phyloP scores from a whole-genome alignment of 1,284 basidiomycete species.

The Sutorius eximius region DNA sequence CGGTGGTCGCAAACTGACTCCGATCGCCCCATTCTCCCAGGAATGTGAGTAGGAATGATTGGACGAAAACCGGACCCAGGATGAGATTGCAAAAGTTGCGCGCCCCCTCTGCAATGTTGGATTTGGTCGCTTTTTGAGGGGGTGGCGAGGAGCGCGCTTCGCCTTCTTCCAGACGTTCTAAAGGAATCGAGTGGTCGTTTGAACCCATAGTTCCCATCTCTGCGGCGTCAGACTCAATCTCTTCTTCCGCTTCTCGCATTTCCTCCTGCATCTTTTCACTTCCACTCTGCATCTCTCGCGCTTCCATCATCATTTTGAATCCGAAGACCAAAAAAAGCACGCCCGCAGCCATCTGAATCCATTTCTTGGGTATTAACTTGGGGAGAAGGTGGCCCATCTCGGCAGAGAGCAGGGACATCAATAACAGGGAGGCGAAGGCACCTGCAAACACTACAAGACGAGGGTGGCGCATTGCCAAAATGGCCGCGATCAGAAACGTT shows the following conservation, averaged over 20 bases:
- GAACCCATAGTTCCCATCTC: slow-evolving; percentile 35
- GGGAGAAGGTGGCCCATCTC: slow-evolving; percentile 85
- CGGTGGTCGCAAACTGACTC: slow-evolving; percentile 97
- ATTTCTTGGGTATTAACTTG: slow-evolving; percentile 75
- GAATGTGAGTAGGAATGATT: slow-evolving; percentile 94
- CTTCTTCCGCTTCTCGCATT: slow-evolving; percentile 89
- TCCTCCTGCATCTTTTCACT: slow-evolving; percentile 86
- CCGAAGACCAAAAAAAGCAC: slow-evolving; percentile 87
- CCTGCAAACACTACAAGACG: slow-evolving; percentile 86
- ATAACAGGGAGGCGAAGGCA: slow-evolving; percentile 82
- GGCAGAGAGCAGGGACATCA: slow-evolving; percentile 93
- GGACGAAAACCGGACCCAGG: slow-evolving; percentile 92
- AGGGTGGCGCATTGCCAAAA: slow-evolving; percentile 94
- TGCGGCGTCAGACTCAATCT: slow-evolving; percentile 74
- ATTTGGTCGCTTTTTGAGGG: slow-evolving; percentile 9
- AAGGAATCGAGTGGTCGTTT: slow-evolving; percentile 48
- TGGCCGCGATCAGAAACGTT: slow-evolving; percentile 96
- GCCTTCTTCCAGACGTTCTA: slow-evolving; percentile 66
- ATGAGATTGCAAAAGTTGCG: slow-evolving; percentile 83
- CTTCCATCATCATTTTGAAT: slow-evolving; percentile 82
- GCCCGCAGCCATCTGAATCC: slow-evolving; percentile 80
- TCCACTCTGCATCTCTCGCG: slow-evolving; percentile 70
- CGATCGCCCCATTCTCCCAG: slow-evolving; percentile 98
- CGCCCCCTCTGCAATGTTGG: slow-evolving; percentile 53
- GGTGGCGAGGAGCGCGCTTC: slow-evolving; percentile 27